phyloP scores from a whole-genome alignment of 371 early-diverging fungal genomes.

The Coemansia sp. region DNA sequence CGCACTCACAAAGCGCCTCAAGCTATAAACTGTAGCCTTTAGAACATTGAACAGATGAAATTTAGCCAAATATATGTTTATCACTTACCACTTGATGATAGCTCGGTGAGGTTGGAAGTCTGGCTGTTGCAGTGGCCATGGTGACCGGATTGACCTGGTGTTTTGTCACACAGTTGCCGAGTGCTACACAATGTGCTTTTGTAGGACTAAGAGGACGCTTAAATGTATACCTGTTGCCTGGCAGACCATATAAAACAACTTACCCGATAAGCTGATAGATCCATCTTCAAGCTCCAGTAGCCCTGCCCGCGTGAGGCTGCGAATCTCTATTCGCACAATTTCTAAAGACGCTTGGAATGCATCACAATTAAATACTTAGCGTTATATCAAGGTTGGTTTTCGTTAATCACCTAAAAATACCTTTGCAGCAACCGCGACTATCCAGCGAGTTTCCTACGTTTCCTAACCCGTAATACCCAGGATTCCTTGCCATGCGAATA shows the following conservation, averaged over 20 bases:
- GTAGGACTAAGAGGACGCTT: neutral
- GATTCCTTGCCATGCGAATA: conserved; percentile 9
- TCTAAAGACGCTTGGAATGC: neutral
- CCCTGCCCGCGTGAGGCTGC: neutral
- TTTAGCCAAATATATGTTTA: neutral
- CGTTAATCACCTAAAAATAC: too few species aligned
- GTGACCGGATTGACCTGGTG: conserved; percentile 27
- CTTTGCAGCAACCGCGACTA: too few species aligned
- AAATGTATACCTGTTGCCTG: neutral
- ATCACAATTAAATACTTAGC: neutral
- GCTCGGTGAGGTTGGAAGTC: conserved; percentile 15
- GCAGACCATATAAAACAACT: neutral
- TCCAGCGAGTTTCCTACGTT: neutral
- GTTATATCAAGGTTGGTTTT: neutral
- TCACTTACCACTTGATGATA: conserved; percentile 30
- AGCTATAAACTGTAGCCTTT: conserved; percentile 10
- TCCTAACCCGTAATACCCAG: conserved; percentile 3
- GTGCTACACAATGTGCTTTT: conserved; percentile 7
- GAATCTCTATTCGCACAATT: conserved; percentile 4
- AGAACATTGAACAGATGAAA: neutral
- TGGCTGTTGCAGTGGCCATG: conserved; percentile 6
- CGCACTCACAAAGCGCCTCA: conserved; percentile 9
- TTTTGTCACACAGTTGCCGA: conserved; percentile 28
- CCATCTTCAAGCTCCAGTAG: neutral
- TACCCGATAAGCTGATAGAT: conserved; percentile 4